A percentile compares a stretch with the other conserved stretches of the same genome.
These are phyloP conservation scores for Torulaspora microellipsoides DNA, from an alignment of 805 yeast species.

Conservation along the genomic window DNA sequence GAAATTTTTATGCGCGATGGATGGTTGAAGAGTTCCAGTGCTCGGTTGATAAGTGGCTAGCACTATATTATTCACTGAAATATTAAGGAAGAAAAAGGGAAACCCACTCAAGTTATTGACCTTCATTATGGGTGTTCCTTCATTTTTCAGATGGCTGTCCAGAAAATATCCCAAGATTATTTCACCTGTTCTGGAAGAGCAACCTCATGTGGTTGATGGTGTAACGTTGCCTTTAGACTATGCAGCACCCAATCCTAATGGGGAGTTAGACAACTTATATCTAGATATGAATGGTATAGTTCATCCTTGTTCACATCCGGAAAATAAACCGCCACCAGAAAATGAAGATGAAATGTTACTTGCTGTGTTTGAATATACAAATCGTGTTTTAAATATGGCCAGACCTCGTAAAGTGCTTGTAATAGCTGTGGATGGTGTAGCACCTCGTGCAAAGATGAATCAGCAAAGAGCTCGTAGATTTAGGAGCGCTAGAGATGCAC, in stretches of 20 bases:
- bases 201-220: conserved; percentile 53
- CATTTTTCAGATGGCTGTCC: conserved; percentile 94
- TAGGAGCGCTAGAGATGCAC: conserved; percentile 86
- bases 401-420: conserved; percentile 87
- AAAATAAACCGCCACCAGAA: conserved; percentile 90
- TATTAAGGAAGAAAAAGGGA: too few relatives aligned
- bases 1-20: too few relatives aligned
- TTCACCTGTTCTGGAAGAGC: conserved; percentile 81
- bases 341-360: conserved; percentile 96
- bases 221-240: conserved; percentile 61
- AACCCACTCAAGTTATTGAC: too few relatives aligned
- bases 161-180: conserved; percentile 90
- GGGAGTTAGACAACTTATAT: conserved; percentile 89
- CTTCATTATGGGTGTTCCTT: conserved; percentile 87
- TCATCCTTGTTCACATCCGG: conserved; percentile 99
- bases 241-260: conserved; percentile 82
- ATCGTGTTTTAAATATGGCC: conserved; percentile 87
- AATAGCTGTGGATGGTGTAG: conserved; percentile 99
- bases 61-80: too few relatives aligned
- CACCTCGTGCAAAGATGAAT: conserved; percentile 97
- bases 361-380: conserved; percentile 89
- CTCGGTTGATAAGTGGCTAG: too few relatives aligned
- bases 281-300: conserved; percentile 99
- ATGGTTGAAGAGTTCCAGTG: too few relatives aligned
- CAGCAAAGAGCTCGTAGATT: conserved; percentile 94